Base-by-base conservation (phyloP, 2,329 filamentous ascomycete genomes). In the Grosmannia penicillata region DNA sequence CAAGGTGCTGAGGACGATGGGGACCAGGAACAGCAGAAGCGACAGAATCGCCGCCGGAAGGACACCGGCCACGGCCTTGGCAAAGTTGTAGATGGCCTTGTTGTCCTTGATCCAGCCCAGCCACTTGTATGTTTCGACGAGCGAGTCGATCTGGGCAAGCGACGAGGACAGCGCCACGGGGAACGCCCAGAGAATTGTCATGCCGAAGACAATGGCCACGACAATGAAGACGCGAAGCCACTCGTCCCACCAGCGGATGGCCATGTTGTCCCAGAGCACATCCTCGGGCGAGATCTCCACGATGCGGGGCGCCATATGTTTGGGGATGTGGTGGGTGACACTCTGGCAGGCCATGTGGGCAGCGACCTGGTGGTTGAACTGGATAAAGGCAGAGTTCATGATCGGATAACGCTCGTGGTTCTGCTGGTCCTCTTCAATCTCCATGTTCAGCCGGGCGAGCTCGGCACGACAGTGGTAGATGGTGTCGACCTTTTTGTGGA, bases 301-400 rank as follows among this genome's bases (percentile, higher is more conserved):
- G 29, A 83, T 72, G 22, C 91, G 75, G 1, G 91, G 91, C 1
- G 84, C 72, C 91, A 98, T 98, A 33, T 93, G 82, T 49, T 83
- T 83, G 1, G 91, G 91, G 1, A 94, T 58, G 51, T 98, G 91
- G 54, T 96, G 86, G 28, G 82, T 86, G 33, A 93, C 70, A 34
- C 84, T 78, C 55, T 98, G 91, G 54, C 86, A 95, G 41, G 89
- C 91, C 91, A 98, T 96, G 52, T 98, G 91, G 0, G 91, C 91
- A 6, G 89, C 87, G 2, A 95, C 83, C 55, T 98, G 91, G 53
- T 95, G 82, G 52, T 98, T 94, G 68, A 98, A 98, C 54, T 98
- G 91, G 44, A 98, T 86, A 49, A 98, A 98, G 1, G 91, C 91
- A 1, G 89, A 94, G 51, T 83, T 94, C 86, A 95, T 93, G 33